phyloP scores from a whole-genome alignment of 805 yeast species.

The Lipomyces sp. region DNA sequence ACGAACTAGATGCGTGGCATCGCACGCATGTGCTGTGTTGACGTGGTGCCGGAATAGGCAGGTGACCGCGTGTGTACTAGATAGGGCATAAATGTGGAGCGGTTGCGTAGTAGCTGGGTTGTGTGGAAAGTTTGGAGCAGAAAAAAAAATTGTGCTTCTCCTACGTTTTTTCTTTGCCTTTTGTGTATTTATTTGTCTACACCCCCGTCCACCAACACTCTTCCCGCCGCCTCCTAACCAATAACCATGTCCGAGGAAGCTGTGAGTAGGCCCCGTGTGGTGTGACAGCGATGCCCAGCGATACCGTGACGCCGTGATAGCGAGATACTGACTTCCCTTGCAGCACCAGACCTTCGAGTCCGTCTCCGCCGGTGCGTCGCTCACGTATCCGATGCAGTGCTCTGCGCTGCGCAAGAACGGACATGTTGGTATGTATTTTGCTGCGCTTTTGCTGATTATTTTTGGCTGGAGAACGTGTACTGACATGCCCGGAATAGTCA shows the following conservation, averaged over 20 bases:
- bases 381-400: slow-evolving; percentile 99
- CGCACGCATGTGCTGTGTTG: too few relatives aligned
- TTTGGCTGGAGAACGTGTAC: neutral
- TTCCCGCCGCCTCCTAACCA: neutral
- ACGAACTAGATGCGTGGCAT: slow-evolving; percentile 36
- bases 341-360: slow-evolving; percentile 80
- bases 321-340: neutral
- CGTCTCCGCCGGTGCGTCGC: slow-evolving; percentile 98
- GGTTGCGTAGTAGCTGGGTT: too few relatives aligned
- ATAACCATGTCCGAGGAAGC: slow-evolving; percentile 43
- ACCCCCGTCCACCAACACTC: too few relatives aligned
- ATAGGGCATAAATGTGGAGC: too few relatives aligned
- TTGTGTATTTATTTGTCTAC: too few relatives aligned
- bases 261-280: slow-evolving; percentile 25
- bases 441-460: neutral
- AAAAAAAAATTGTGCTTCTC: too few relatives aligned
- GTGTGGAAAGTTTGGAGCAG: too few relatives aligned
- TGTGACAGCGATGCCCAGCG: neutral
- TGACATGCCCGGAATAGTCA: slow-evolving; percentile 39
- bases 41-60: too few relatives aligned
- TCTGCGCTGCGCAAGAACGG: slow-evolving; percentile 99
- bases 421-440: slow-evolving; percentile 60
- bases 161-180: too few relatives aligned
- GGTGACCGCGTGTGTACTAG: too few relatives aligned
- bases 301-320: too few relatives aligned